Evolutionary conservation across 164 flowering plant genomes (phyloP).

Genomic region (Stephania cephalantha): DNA sequence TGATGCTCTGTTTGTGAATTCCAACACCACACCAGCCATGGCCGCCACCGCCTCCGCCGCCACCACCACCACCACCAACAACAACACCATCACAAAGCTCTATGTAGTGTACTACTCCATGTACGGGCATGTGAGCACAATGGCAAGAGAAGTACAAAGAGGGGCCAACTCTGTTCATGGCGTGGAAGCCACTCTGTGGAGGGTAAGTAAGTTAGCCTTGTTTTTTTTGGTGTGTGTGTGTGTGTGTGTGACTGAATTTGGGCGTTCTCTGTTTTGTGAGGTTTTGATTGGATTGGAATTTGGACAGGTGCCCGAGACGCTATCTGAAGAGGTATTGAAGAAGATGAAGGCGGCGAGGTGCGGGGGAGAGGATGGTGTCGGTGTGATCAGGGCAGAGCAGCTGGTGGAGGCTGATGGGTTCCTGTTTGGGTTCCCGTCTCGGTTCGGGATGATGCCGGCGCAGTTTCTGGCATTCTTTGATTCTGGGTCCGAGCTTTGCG

Average conservation of each 20-base stretch:
- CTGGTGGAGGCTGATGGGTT: conserved; percentile 82
- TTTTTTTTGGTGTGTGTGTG: too few relatives aligned
- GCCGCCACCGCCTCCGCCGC: conserved; percentile 7
- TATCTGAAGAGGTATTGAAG: conserved; percentile 42
- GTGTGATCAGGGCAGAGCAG: conserved; percentile 61
- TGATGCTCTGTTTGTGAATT: background rate
- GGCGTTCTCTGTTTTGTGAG: background rate
- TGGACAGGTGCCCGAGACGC: conserved; percentile 75
- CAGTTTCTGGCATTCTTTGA: conserved; percentile 78
- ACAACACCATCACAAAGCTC: conserved; percentile 29
- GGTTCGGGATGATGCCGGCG: conserved; percentile 85
- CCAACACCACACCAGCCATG: background rate
- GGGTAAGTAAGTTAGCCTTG: conserved; percentile 27
- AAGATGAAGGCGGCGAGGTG: conserved; percentile 85
- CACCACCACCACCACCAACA: background rate
- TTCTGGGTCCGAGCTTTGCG: conserved; percentile 56
- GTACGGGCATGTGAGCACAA: conserved; percentile 64
- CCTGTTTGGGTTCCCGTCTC: conserved; percentile 81
- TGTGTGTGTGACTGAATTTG: too few relatives aligned
- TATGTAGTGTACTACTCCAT: conserved; percentile 70
- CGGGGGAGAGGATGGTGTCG: conserved; percentile 44
- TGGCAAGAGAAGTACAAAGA: conserved; percentile 64
- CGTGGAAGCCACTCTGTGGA: conserved; percentile 88
- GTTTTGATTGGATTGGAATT: conserved; percentile 8
- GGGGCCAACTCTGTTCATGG: conserved; percentile 71